Percentiles rank a stretch among this genome's conserved stretches.
Conservation (phyloP, 768 basidiomycete species). For the Dictyophora rubrovolvata region DNA sequence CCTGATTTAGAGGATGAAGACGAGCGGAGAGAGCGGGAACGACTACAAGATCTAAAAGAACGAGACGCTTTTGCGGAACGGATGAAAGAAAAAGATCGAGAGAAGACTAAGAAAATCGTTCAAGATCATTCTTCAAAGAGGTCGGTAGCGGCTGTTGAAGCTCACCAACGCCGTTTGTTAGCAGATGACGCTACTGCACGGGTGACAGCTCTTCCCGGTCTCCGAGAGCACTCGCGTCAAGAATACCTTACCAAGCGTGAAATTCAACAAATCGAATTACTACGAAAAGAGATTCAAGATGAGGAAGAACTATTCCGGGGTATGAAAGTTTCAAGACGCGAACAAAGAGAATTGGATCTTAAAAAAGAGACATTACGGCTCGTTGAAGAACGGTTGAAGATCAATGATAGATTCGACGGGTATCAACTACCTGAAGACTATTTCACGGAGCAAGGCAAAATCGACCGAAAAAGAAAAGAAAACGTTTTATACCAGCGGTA, state of each 20-base stretch:
- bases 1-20: constrained; percentile 64
- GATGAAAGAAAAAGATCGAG: constrained; percentile 69
- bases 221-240: constrained; percentile 84
- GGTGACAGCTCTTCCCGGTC: constrained; percentile 48
- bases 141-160: constrained; percentile 66
- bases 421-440: constrained; percentile 98
- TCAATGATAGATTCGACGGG: constrained; percentile 93
- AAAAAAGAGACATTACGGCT: constrained; percentile 89
- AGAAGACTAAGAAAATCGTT: constrained; percentile 81
- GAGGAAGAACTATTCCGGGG: constrained; percentile 86
- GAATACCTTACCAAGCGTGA: constrained; percentile 97
- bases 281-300: constrained; percentile 88
- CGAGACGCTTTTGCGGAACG: constrained; percentile 92
- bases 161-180: constrained; percentile 66
- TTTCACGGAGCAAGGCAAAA: constrained; percentile 95
- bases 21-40: constrained; percentile 56
- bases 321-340: constrained; percentile 82
- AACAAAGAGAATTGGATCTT: constrained; percentile 67
- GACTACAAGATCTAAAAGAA: constrained; percentile 70
- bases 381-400: constrained; percentile 88
- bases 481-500: constrained; percentile 90
- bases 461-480: constrained; percentile 93
- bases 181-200: constrained; percentile 61
- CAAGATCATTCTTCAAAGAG: constrained; percentile 82
- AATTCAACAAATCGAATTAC: constrained; percentile 87